Evolutionary conservation across 2,329 filamentous ascomycete species (phyloP).

Genomic region (Coniochaeta sp.): DNA sequence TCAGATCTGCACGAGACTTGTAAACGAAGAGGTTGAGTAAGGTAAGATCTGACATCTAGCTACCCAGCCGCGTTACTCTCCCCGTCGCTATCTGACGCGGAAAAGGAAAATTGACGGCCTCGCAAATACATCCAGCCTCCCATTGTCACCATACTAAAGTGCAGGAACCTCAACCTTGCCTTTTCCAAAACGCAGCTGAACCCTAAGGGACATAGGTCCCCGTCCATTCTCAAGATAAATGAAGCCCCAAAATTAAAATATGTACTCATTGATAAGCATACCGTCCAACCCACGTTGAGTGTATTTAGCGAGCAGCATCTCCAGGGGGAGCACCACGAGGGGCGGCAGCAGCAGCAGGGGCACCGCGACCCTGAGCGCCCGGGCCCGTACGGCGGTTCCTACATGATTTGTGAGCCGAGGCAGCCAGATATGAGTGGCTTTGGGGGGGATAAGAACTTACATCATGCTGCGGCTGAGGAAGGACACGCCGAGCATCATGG

Average conservation of each 20-base stretch:
- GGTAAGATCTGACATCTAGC: not conserved
- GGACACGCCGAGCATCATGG: constrained; percentile 69
- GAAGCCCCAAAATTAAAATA: constrained; percentile 5
- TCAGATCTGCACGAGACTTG: constrained; percentile 58
- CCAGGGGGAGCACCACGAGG: constrained; percentile 17
- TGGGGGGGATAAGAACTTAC: constrained; percentile 41
- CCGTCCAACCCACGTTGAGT: not conserved
- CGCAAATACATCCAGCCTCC: not conserved
- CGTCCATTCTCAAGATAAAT: too few species aligned
- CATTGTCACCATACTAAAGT: not conserved
- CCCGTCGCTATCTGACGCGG: not conserved
- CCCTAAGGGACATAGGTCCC: not conserved
- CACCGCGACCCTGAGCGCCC: constrained; percentile 8
- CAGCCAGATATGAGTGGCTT: not conserved
- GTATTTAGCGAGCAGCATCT: constrained; percentile 16
- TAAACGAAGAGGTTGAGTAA: constrained; percentile 26
- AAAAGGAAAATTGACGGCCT: not conserved
- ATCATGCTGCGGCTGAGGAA: constrained; percentile 69
- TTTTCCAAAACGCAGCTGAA: not conserved
- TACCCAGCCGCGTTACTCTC: not conserved
- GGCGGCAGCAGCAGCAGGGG: constrained; percentile 11
- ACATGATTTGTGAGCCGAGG: constrained; percentile 13
- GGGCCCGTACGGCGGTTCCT: constrained; percentile 27
- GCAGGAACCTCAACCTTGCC: not conserved
- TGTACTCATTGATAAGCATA: constrained; percentile 4